Evolutionary conservation across 352 stramenopile genomes (phyloP), one percentile per base, ranked within the genome.

Genomic region (Albugo laibachii): DNA sequence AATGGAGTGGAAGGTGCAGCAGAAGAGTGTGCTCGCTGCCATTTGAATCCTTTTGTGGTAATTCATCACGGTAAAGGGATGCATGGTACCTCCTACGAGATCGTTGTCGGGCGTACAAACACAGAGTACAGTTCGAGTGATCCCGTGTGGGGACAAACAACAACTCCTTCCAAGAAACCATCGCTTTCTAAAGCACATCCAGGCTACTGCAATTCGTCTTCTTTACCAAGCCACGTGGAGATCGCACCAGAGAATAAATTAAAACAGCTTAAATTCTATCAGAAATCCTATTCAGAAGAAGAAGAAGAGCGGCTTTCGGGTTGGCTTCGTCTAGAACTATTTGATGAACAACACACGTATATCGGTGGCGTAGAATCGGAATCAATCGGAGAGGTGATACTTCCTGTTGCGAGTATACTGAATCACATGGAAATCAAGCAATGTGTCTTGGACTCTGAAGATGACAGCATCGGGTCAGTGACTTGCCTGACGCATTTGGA

Each of bases 201-300:
- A 8, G 24, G 24, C 24, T 31, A 31, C 24, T 31, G 24, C 24
- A 31, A 31, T 31, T 83, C 75, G 4, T 59, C 56, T 14, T 43
- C 54, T 1, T 35, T 87, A 5, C 69, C 65, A 2, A 84, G 67
- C 38, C 71, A 69, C 34, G 55, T 83, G 2, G 16, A 43, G 8
- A 19, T 43, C 8, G 38, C 20, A 19, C 38, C 16, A 43, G 38
- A 24, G 16, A 24, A 19, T 24, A 68, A 80, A 20, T 49, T 84
- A 16, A 87, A 84, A 36, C 63, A 87, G 41, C 83, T 87, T 52
- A 45, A 83, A 35, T 84, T 83, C 48, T 87, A 83, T 55, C 58
- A 70, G 13, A 57, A 70, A 16, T 3, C 38, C 38, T 10, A 10
- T 24, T 24, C 8, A 10, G 8, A 24, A 24, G 38, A 24, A 14